Evolutionary conservation across 2,329 filamentous ascomycete species (phyloP).

Genomic region (Elsinoe fawcettii): DNA sequence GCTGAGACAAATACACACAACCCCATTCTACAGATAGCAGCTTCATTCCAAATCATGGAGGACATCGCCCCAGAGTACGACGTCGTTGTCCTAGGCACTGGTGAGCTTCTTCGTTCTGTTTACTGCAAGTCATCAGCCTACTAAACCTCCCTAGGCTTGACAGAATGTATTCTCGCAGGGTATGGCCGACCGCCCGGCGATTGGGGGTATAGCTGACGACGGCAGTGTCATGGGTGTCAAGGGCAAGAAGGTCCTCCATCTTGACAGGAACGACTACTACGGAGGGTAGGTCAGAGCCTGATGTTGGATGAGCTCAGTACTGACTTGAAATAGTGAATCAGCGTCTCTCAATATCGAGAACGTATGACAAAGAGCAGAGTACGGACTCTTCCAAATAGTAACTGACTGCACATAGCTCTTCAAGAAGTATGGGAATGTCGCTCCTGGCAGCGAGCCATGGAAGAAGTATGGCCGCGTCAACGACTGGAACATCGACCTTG

Average conservation of each 20-base stretch:
- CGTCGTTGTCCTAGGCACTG: constrained; percentile 95
- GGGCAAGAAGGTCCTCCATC: constrained; percentile 98
- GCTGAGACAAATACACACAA: background rate
- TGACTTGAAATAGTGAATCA: constrained; percentile 59
- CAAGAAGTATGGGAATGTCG: constrained; percentile 87
- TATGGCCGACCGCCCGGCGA: constrained; percentile 37
- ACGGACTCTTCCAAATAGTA: background rate
- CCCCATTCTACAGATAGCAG: background rate
- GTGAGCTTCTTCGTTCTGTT: constrained; percentile 38
- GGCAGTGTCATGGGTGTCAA: constrained; percentile 88
- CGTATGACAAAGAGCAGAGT: constrained; percentile 43
- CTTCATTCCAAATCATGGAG: constrained; percentile 57
- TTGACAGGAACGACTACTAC: constrained; percentile 97
- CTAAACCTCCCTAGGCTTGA: constrained; percentile 61
- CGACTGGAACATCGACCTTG: constrained; percentile 99
- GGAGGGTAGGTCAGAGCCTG: constrained; percentile 62
- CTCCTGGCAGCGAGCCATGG: constrained; percentile 79
- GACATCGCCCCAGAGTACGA: constrained; percentile 98
- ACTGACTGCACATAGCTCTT: constrained; percentile 61
- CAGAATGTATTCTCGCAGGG: constrained; percentile 98
- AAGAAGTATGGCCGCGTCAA: constrained; percentile 94
- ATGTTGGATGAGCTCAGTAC: constrained; percentile 16
- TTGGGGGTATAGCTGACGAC: constrained; percentile 21
- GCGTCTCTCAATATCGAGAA: constrained; percentile 95
- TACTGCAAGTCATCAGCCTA: constrained; percentile 18